Conservation (phyloP, 805 yeast species). For the Metschnikowia sp. region DNA sequence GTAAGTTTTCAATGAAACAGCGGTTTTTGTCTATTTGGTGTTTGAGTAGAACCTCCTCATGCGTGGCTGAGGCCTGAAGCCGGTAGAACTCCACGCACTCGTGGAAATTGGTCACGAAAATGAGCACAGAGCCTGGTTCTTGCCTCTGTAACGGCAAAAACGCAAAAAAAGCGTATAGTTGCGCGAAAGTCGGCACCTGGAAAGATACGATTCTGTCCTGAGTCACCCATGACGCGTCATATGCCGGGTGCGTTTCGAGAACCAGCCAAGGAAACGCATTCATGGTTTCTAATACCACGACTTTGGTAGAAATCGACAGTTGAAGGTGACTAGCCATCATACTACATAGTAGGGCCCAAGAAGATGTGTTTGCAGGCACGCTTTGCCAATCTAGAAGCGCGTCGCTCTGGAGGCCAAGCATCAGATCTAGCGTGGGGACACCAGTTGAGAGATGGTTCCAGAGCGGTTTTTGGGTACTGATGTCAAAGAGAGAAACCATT, state of each 20-base stretch:
- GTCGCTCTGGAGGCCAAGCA: slow-evolving; percentile 18
- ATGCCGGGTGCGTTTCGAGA: slow-evolving; percentile 21
- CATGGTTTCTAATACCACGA: slow-evolving; percentile 31
- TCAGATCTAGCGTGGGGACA: slow-evolving; percentile 27
- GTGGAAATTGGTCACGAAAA: slow-evolving; percentile 32
- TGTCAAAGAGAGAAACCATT: slow-evolving; percentile 33
- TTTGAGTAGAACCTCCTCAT: slow-evolving; percentile 33
- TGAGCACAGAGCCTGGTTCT: slow-evolving; percentile 15
- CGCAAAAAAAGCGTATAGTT: slow-evolving; percentile 22
- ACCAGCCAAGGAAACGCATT: slow-evolving; percentile 28
- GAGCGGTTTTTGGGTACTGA: slow-evolving; percentile 25
- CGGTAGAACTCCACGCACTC: slow-evolving; percentile 35
- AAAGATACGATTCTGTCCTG: slow-evolving; percentile 13
- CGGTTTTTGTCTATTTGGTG: slow-evolving; percentile 29
- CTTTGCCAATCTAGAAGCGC: slow-evolving; percentile 37
- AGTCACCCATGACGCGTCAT: slow-evolving; percentile 20
- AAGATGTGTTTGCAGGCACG: slow-evolving; percentile 29
- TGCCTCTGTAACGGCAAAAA: slow-evolving; percentile 8
- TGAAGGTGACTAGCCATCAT: slow-evolving; percentile 29
- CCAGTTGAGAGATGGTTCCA: slow-evolving; percentile 28
- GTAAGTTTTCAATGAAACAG: slow-evolving; percentile 18
- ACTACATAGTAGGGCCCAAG: slow-evolving; percentile 21
- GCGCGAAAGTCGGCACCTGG: slow-evolving; percentile 26
- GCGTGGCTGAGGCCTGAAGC: slow-evolving; percentile 28
- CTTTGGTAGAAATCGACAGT: slow-evolving; percentile 13